phyloP scores from a whole-genome alignment of 768 basidiomycete species.

The Psilocybe cyanescens region DNA sequence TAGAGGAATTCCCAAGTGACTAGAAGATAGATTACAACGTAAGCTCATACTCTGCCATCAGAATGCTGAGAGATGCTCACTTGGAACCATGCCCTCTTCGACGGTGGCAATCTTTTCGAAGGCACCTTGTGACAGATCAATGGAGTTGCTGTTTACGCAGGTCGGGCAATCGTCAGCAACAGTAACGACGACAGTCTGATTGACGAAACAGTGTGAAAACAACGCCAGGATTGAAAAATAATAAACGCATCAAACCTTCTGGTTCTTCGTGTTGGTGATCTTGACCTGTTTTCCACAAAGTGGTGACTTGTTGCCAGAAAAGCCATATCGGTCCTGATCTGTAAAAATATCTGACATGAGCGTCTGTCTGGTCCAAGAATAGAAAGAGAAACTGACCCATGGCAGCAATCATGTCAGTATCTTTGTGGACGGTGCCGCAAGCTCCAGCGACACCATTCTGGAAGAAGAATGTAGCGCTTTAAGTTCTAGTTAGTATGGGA shows the following conservation, averaged over 20 bases:
- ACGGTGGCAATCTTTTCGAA: constrained; percentile 61
- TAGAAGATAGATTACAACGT: constrained; percentile 20
- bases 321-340: constrained; percentile 60
- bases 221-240: neutral
- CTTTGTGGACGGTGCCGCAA: constrained; percentile 68
- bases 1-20: constrained; percentile 43
- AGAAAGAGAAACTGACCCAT: constrained; percentile 48
- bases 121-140: constrained; percentile 74
- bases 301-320: constrained; percentile 44
- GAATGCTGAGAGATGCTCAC: constrained; percentile 40
- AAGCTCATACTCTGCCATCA: constrained; percentile 3
- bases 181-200: constrained; percentile 54
- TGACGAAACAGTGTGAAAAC: neutral
- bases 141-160: constrained; percentile 65
- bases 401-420: constrained; percentile 63
- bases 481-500: constrained; percentile 13
- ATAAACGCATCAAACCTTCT: constrained; percentile 38
- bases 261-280: constrained; percentile 65
- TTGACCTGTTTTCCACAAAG: constrained; percentile 69
- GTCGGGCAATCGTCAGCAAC: constrained; percentile 86
- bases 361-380: constrained; percentile 7
- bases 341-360: constrained; percentile 5
- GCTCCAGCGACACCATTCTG: constrained; percentile 79
- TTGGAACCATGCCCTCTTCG: constrained; percentile 56
- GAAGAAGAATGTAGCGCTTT: constrained; percentile 68